A percentile compares a stretch with the other conserved stretches of the same genome.
These are phyloP conservation scores for Cicer chorassanicum DNA, from an alignment of 306 rosid genomes.

Conservation along the genomic window DNA sequence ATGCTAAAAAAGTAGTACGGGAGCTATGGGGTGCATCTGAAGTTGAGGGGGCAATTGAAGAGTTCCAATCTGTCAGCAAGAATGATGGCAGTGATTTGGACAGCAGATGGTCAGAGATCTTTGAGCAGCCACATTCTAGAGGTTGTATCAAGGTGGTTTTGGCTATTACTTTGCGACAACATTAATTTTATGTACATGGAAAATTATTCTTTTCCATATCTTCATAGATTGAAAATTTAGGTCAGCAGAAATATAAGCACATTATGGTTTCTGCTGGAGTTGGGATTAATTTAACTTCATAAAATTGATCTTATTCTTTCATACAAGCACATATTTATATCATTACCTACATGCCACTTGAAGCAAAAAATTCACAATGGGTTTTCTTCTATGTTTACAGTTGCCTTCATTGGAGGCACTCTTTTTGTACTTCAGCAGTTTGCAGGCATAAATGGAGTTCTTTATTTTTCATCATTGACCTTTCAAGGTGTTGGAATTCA, in stretches of 20 bases:
- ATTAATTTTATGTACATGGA: slow-evolving; percentile 9
- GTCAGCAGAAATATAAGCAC: slow-evolving; percentile 29
- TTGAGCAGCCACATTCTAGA: slow-evolving; percentile 83
- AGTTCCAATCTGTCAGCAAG: slow-evolving; percentile 72
- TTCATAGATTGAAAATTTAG: slow-evolving; percentile 16
- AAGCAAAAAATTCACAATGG: slow-evolving; percentile 32
- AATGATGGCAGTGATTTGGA: slow-evolving; percentile 79
- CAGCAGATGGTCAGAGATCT: slow-evolving; percentile 77
- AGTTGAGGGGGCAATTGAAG: slow-evolving; percentile 77
- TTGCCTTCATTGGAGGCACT: slow-evolving; percentile 76
- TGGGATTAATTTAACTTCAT: slow-evolving; percentile 17
- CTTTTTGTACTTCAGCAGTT: slow-evolving; percentile 91
- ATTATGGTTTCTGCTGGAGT: slow-evolving; percentile 13
- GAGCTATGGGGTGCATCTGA: slow-evolving; percentile 86
- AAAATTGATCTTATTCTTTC: slow-evolving; percentile 5
- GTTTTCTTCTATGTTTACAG: slow-evolving; percentile 62
- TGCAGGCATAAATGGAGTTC: slow-evolving; percentile 91
- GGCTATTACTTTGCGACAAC: slow-evolving; percentile 40
- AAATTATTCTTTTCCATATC: slow-evolving; percentile 13
- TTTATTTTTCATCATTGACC: slow-evolving; percentile 87
- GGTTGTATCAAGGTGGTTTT: slow-evolving; percentile 81
- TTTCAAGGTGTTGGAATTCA: slow-evolving; percentile 80
- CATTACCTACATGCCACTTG: slow-evolving; percentile 16
- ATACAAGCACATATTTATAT: slow-evolving; percentile 16
- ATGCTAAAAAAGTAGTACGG: slow-evolving; percentile 64